Base-by-base conservation (phyloP, 2,329 filamentous ascomycete genomes). In the Nectriaceae sp. region DNA sequence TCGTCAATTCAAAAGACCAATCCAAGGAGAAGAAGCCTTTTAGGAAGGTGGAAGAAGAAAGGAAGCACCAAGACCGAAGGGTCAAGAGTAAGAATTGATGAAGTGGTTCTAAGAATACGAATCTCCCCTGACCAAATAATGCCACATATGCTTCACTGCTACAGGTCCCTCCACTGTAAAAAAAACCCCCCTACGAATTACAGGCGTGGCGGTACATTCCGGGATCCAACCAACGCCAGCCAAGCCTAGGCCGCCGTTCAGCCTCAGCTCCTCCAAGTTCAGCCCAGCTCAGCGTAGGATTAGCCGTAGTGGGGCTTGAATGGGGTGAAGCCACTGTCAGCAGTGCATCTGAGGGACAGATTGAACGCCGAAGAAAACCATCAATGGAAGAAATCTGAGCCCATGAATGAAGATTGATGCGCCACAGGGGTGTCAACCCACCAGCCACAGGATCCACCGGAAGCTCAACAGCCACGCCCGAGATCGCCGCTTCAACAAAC, bases 121-220 rank as follows among this genome's bases (percentile, higher is more conserved):
- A 51, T 47, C 46, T 63, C 60, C 60, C 60, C 60, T 63, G 60
- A 63, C 4, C 4, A 26, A 40, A 43, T 48, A 48, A 64, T 64
- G 61, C 61, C 61, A 64, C 61, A 56, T 64, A 64, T 64, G 61
- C 61, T 64, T 4, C 21, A 11, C 37, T 20, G 20, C 6, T n/a
- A 10, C 16, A 8, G 20, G 33, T 18, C 33, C 33, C 10, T 39
- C 16, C 37, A 18, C 37, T 39, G 21, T 21, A 39, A 39, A 20
- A 21, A 10, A 13, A 8, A 20, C 37, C 37, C 37, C 5, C 37
- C 37, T 39, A 18, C 37, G 37, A 39, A 39, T 39, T 21, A 21
- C 33, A 39, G 13, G 37, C 37, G 37, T 18, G 37, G 37, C 37
- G 37, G 37, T 39, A 39, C 37, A 39, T 39, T 39, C 37, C 37